Evolutionary conservation across 2,329 filamentous ascomycete species (phyloP).

Genomic region (Ceratocystis cacaofunesta): DNA sequence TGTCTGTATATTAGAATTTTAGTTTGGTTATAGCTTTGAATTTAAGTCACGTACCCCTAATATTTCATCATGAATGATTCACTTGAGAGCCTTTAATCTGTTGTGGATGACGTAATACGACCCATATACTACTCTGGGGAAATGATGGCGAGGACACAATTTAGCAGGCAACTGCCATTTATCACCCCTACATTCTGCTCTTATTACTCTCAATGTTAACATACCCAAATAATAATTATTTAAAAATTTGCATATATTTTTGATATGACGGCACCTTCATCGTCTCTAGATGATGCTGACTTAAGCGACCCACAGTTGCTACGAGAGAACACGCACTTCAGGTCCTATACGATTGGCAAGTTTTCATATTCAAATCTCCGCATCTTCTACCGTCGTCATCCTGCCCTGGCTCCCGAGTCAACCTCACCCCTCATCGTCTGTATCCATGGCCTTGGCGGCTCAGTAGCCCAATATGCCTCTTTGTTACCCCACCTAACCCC

Average conservation of each 20-base stretch:
- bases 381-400: slow-evolving; percentile 72
- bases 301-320: slow-evolving; percentile 64
- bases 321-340: slow-evolving; percentile 56
- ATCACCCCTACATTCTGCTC: not conserved
- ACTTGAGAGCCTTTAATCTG: too few relatives aligned
- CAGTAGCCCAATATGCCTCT: slow-evolving; percentile 71
- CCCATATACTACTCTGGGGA: not conserved
- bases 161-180: not conserved
- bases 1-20: not conserved
- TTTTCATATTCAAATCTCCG: slow-evolving; percentile 63
- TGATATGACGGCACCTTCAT: not conserved
- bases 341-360: slow-evolving; percentile 54
- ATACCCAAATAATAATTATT: not conserved
- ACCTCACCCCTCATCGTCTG: slow-evolving; percentile 63
- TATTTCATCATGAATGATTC: not conserved
- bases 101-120: not conserved
- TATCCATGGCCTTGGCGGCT: slow-evolving; percentile 86
- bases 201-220: not conserved
- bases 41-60: not conserved
- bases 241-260: not conserved
- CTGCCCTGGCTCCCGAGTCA: slow-evolving; percentile 33
- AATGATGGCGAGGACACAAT: not conserved
- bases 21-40: not conserved
- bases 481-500: slow-evolving; percentile 70
- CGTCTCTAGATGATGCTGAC: slow-evolving; percentile 19